These are phyloP conservation scores for Haplographium delicatum DNA, from an alignment of 495 filamentous ascomycete genomes.

Conservation along the genomic window DNA sequence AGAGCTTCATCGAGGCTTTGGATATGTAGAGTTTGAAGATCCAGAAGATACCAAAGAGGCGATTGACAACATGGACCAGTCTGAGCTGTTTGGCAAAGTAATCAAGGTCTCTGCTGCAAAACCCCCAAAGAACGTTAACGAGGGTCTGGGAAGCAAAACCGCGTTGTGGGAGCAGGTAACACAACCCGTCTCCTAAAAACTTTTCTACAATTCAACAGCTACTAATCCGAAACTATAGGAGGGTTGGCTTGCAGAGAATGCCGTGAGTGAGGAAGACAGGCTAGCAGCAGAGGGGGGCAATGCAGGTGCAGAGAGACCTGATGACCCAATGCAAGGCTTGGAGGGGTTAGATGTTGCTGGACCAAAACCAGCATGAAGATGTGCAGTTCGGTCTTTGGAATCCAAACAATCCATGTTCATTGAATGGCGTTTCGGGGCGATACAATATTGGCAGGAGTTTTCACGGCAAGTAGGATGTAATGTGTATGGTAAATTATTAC, in stretches of 20 bases:
- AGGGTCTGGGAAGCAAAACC: constrained; percentile 87
- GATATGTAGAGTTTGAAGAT: constrained; percentile 92
- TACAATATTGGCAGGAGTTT: constrained; percentile 13
- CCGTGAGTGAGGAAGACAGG: constrained; percentile 81
- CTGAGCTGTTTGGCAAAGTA: constrained; percentile 88
- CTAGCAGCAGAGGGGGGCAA: constrained; percentile 55
- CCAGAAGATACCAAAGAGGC: constrained; percentile 85
- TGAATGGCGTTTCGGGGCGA: constrained; percentile 22
- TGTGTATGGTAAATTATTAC: too few relatives aligned
- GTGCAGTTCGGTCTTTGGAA: not conserved
- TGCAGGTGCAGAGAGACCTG: constrained; percentile 44
- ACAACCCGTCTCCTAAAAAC: constrained; percentile 1
- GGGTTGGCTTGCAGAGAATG: constrained; percentile 86
- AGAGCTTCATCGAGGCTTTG: constrained; percentile 86
- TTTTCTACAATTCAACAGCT: too few relatives aligned
- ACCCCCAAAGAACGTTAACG: constrained; percentile 80
- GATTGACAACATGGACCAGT: constrained; percentile 98
- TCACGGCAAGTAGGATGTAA: too few relatives aligned
- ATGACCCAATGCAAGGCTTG: constrained; percentile 93
- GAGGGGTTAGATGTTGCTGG: constrained; percentile 92
- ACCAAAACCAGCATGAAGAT: constrained; percentile 70
- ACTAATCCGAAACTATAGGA: constrained; percentile 56
- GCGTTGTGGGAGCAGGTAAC: constrained; percentile 96
- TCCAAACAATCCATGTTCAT: constrained; percentile 7
- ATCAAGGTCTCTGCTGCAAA: constrained; percentile 91